A percentile compares a stretch with the other conserved stretches of the same genome.
These are phyloP conservation scores for Fusarium humuli DNA, from an alignment of 2,329 filamentous ascomycete genomes.

Conservation along the genomic window DNA sequence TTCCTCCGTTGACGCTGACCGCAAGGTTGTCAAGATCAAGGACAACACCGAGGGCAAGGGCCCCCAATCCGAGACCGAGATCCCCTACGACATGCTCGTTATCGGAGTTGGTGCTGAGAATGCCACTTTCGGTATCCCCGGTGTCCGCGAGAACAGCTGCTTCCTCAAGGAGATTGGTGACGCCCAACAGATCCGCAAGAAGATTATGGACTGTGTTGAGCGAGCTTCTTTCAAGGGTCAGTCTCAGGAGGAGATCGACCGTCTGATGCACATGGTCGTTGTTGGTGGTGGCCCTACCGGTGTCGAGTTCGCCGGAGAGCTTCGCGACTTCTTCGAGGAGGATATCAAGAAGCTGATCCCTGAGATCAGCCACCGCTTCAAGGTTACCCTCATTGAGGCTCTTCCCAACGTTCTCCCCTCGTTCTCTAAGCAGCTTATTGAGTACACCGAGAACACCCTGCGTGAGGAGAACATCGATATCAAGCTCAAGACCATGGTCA, in stretches of 20 bases:
- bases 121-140: conserved; percentile 96
- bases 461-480: conserved; percentile 99
- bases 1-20: conserved; percentile 92
- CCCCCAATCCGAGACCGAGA: conserved; percentile 82
- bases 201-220: conserved; percentile 99
- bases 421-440: conserved; percentile 99
- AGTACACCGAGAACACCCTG: conserved; percentile 99
- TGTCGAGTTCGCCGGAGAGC: conserved; percentile 97
- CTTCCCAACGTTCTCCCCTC: conserved; percentile 96
- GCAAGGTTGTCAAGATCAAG: conserved; percentile 87
- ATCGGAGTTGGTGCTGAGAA: conserved; percentile 98
- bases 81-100: conserved; percentile 98
- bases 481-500: conserved; percentile 98
- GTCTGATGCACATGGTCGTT: conserved; percentile 97
- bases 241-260: conserved; percentile 85
- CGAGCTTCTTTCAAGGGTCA: conserved; percentile 99
- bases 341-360: conserved; percentile 99
- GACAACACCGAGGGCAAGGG: conserved; percentile 96
- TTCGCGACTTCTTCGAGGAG: conserved; percentile 98
- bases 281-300: conserved; percentile 94
- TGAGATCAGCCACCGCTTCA: conserved; percentile 93
- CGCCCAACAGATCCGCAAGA: conserved; percentile 95
- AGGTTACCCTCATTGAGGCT: conserved; percentile 96
- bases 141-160: conserved; percentile 93
- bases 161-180: conserved; percentile 99